Percentiles rank a stretch among this genome's conserved stretches.
Conservation (phyloP, 1,284 basidiomycete genomes). For the Trametes polyzona region DNA sequence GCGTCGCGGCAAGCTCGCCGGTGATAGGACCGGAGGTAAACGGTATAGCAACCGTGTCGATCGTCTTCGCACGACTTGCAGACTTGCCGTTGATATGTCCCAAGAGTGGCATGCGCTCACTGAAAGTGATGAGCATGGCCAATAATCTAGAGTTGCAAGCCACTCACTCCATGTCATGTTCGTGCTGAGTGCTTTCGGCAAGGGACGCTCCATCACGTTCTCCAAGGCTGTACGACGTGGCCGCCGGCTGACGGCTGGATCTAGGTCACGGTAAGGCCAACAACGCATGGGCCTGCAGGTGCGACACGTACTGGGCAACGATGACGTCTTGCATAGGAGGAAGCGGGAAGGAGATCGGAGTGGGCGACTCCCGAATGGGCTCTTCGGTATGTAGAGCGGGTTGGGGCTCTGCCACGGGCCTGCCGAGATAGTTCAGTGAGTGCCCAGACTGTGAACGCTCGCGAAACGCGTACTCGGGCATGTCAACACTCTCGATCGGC, state of each 20-base stretch:
- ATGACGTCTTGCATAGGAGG: conserved; percentile 44
- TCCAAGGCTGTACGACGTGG: conserved; percentile 36
- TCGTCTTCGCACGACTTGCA: conserved; percentile 18
- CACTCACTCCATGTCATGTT: conserved; percentile 35
- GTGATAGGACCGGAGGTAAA: conserved; percentile 28
- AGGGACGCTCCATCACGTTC: conserved; percentile 26
- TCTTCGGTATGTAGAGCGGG: conserved; percentile 1
- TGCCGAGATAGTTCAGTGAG: no score
- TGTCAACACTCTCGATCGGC: conserved; percentile 31
- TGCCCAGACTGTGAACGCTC: neutral
- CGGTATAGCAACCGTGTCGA: conserved; percentile 20
- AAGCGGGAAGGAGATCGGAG: conserved; percentile 37
- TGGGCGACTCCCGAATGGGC: conserved; percentile 20
- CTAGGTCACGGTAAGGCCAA: conserved; percentile 1
- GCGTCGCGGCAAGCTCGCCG: conserved; percentile 31
- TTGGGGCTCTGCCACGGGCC: conserved; percentile 13
- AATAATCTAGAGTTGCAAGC: neutral
- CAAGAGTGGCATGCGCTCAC: conserved; percentile 45
- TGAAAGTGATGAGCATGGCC: conserved; percentile 17
- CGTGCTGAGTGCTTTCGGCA: conserved; percentile 23
- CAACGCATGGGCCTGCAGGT: neutral
- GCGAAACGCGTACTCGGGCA: conserved; percentile 25
- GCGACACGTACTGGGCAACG: conserved; percentile 33
- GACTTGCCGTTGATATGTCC: conserved; percentile 22
- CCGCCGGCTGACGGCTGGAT: conserved; percentile 21